These are phyloP conservation scores for Penicillium canariense DNA, from an alignment of 495 filamentous ascomycete genomes.

Conservation along the genomic window DNA sequence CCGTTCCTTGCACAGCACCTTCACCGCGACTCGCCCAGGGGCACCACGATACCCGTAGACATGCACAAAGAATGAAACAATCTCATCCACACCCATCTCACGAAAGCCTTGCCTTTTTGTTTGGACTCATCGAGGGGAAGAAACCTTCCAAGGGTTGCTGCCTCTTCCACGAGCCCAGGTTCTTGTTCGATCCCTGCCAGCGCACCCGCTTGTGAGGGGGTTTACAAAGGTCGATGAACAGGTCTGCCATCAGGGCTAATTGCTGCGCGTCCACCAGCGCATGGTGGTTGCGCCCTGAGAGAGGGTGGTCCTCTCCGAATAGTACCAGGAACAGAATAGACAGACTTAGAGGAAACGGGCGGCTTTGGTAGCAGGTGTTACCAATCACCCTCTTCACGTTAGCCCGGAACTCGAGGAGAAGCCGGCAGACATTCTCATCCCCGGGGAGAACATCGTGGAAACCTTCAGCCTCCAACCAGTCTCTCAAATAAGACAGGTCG, in stretches of 20 bases:
- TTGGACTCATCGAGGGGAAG: too few species aligned
- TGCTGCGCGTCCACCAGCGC: neutral
- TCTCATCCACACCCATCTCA: too few species aligned
- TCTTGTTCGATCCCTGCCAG: neutral
- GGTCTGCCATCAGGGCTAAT: neutral
- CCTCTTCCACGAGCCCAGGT: too few species aligned
- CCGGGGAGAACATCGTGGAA: slow-evolving; percentile 1
- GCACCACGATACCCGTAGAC: too few species aligned
- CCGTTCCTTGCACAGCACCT: too few species aligned
- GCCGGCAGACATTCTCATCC: neutral
- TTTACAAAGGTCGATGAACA: neutral
- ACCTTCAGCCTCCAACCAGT: slow-evolving; percentile 2
- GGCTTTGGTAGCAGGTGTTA: neutral
- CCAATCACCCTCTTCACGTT: slow-evolving; percentile 1
- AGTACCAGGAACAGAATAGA: slow-evolving; percentile 2
- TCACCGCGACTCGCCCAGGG: too few species aligned
- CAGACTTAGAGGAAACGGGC: neutral
- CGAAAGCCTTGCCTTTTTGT: too few species aligned
- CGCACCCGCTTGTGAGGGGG: neutral
- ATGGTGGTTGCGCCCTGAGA: neutral
- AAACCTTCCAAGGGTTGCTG: neutral
- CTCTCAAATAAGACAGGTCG: slow-evolving; percentile 2
- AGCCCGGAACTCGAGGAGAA: neutral
- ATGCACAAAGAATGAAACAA: too few species aligned
- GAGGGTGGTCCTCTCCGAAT: neutral